Percentiles rank a stretch among this genome's conserved stretches.
Evolutionary conservation across 225 moss, liverwort and hornwort genomes (phyloP).

Genomic region (Neckera pumila): DNA sequence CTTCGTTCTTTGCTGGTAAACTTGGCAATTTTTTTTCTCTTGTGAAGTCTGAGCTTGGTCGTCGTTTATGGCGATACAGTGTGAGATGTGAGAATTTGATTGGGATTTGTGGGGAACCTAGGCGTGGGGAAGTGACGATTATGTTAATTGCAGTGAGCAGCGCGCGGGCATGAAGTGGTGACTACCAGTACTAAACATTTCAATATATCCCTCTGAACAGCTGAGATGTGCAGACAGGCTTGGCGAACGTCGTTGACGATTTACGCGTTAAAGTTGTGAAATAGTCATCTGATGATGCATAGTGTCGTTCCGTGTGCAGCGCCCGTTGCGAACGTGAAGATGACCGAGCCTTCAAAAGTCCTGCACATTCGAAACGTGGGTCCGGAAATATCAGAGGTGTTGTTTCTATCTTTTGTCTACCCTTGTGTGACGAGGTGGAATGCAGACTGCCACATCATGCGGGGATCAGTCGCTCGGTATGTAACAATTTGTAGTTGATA

Average conservation of each 20-base stretch:
- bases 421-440: neutral
- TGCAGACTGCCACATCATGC: neutral
- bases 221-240: neutral
- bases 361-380: constrained; percentile 96
- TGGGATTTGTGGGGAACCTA: neutral
- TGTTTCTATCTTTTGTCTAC: neutral
- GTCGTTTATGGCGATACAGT: neutral
- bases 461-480: neutral
- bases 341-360: constrained; percentile 97
- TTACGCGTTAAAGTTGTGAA: neutral
- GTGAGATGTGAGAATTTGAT: neutral
- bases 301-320: constrained; percentile 23
- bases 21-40: neutral
- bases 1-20: constrained; percentile 12
- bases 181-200: neutral
- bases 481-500: neutral
- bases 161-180: neutral
- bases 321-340: constrained; percentile 38
- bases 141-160: neutral
- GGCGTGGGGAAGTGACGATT: neutral
- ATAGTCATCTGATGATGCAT: neutral
- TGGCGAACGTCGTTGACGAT: neutral
- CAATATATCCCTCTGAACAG: neutral
- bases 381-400: constrained; percentile 92
- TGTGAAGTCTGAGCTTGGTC: neutral